Evolutionary conservation across 192 early-diverging fungal species (phyloP), one percentile per base, ranked within the genome.

Genomic region (Coemansia sp.): DNA sequence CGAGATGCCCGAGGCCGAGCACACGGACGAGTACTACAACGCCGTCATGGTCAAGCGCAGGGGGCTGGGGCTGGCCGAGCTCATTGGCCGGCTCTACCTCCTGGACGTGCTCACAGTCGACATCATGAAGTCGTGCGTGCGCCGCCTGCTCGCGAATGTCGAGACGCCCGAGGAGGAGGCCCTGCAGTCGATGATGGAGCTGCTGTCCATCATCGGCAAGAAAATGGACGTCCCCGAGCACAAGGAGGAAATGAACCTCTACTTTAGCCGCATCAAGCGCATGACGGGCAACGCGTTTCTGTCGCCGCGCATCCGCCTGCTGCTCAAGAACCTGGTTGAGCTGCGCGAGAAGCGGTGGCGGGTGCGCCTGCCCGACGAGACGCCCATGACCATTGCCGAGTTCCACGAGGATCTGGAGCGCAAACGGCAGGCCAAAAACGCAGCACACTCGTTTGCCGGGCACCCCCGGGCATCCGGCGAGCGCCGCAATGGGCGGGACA

Each of bases 81-180:
- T 98, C 67, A 93, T 99, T 58, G 94, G 97, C 57, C 93, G 97
- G 71, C 83, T 99, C 32, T 99, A 92, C 86, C 89, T 92, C 65
- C 70, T 87, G 38, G 71, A 81, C 25, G 91, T 99, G 82, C 83
- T 98, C 60, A 91, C 93, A 3, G 89, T 92, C 54, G 88, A 90
- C 76, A 95, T 99, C 48, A 97, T 99, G 85, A 89, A 93, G 65
- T 79, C 83, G 56, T 97, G 97, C 71, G 77, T 99, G 56, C 76
- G 79, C 29, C 85, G 87, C 53, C 84, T 99, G 51, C 75, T 95
- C 54, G 59, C 66, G 40, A 84, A 85, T 67, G 73, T 86, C 58
- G 65, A 81, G 56, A 69, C 86, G 28, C 91, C 95, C 19, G 93
- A 93, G 49, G 94, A 95, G 62, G 97, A 96, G 75, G 93, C 95